Conservation (phyloP, 2,329 filamentous ascomycete species). For the Diaporthe sp. region DNA sequence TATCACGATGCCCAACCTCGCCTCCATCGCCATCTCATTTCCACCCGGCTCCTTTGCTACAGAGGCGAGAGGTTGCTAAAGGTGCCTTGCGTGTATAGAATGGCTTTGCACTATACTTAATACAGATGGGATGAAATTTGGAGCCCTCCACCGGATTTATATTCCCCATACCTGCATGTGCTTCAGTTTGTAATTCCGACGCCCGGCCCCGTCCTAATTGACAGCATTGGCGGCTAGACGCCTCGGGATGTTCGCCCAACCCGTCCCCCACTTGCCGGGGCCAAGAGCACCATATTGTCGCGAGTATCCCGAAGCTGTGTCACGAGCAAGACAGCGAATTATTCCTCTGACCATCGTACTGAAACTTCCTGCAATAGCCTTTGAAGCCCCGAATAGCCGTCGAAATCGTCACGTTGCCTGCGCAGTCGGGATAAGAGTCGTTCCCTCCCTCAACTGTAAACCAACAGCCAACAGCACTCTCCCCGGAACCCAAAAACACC, state of each 20-base stretch:
- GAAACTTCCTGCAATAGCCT: too few species aligned
- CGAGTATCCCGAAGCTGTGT: background rate
- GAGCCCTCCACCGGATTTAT: background rate
- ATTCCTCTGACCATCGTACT: too few species aligned
- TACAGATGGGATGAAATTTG: background rate
- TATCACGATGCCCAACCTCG: background rate
- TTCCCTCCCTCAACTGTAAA: too few species aligned
- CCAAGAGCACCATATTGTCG: background rate
- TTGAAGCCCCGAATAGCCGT: background rate
- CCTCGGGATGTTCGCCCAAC: background rate
- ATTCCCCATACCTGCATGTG: background rate
- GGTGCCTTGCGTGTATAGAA: background rate
- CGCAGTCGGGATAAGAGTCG: background rate
- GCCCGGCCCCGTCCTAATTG: background rate
- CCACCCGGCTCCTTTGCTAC: background rate
- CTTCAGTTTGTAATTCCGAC: background rate
- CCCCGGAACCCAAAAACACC: background rate
- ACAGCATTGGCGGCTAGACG: background rate
- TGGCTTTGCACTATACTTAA: background rate
- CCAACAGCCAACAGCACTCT: background rate
- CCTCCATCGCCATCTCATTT: too few species aligned
- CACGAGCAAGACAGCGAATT: too few species aligned
- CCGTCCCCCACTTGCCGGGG: constrained; percentile 6
- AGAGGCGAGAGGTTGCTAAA: too few species aligned
- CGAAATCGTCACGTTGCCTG: background rate